Evolutionary conservation across 257 asterid genomes (phyloP), one percentile per base, ranked within the genome.

Genomic region (Fraxinus anomala): DNA sequence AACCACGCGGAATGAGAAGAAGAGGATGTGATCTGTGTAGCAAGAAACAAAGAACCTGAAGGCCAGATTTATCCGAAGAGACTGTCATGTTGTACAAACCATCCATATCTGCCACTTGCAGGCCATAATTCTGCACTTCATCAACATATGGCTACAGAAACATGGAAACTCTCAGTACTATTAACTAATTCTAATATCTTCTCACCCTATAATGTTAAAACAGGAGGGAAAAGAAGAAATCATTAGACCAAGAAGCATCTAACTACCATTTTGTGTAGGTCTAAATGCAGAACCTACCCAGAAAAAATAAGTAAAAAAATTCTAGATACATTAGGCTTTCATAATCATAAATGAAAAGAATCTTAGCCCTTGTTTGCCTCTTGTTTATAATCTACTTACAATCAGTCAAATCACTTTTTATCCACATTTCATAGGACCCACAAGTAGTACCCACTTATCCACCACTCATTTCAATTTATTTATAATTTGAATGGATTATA

Each of bases 31-130:
- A 76, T 49, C 56, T 36, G 28, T 30, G 75, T 7, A 61, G 65
- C 39, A 86, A 77, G 75, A 65, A 71, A 79, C 67, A 74, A 73
- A 78, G 82, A 83, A 94, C 99, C 97, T 94, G 99, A 86, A 94
- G 96, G 76, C 92, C 94, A 83, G 87, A 85, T 85, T 87, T 90
- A 86, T 94, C 97, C 61, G 97, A 85, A 76, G 91, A 87, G 73
- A 87, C 82, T 68, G 96, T 89, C 91, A 90, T 85, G 80, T 90
- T 88, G 74, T 83, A 88, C 6, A 94, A 87, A 79, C 44, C 72
- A 77, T 90, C 91, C 68, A 79, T 66, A 83, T 92, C 91, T 79
- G 88, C 76, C 76, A 92, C 88, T 90, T 89, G 96, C 68, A 92
- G 84, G 83, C 99, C 99, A 73, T 81, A 81, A 84, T 94, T 94